phyloP scores from a whole-genome alignment of 2,329 filamentous ascomycete species.

The Huntiella bhutanensis region DNA sequence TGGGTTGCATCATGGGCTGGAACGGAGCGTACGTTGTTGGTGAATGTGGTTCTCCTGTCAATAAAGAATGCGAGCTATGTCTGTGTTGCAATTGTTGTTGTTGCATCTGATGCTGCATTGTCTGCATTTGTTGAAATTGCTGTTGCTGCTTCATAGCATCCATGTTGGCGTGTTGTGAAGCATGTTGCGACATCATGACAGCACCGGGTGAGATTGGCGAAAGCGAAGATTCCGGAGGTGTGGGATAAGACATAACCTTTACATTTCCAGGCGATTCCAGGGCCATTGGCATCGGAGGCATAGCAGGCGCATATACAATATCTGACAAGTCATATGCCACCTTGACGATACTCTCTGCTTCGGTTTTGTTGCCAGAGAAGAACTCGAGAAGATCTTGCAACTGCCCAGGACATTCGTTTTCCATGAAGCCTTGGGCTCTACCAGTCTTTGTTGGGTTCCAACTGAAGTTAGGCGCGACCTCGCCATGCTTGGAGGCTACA shows the following conservation, averaged over 20 bases:
- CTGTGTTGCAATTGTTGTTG: slow-evolving; percentile 12
- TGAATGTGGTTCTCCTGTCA: slow-evolving; percentile 15
- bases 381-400: slow-evolving; percentile 47
- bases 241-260: slow-evolving; percentile 15
- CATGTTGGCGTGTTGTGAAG: slow-evolving; percentile 17
- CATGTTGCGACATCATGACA: slow-evolving; percentile 15
- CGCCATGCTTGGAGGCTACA: slow-evolving; percentile 32
- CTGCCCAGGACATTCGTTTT: slow-evolving; percentile 43
- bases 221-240: slow-evolving; percentile 15
- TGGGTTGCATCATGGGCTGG: slow-evolving; percentile 17
- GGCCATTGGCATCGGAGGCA: background rate
- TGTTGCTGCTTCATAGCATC: slow-evolving; percentile 16
- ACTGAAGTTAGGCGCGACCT: slow-evolving; percentile 40
- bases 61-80: slow-evolving; percentile 11
- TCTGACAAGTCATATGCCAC: slow-evolving; percentile 39
- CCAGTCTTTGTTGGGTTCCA: slow-evolving; percentile 41
- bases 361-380: slow-evolving; percentile 37
- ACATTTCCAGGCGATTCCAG: slow-evolving; percentile 14
- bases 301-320: slow-evolving; percentile 20
- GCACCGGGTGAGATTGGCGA: slow-evolving; percentile 14
- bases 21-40: slow-evolving; percentile 17
- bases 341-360: slow-evolving; percentile 36
- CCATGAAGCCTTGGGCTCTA: slow-evolving; percentile 36
- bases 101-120: slow-evolving; percentile 14
- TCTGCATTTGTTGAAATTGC: slow-evolving; percentile 13